Base-by-base conservation (phyloP, 192 early-diverging fungal genomes). In the Jimgerdemannia lactiflua region DNA sequence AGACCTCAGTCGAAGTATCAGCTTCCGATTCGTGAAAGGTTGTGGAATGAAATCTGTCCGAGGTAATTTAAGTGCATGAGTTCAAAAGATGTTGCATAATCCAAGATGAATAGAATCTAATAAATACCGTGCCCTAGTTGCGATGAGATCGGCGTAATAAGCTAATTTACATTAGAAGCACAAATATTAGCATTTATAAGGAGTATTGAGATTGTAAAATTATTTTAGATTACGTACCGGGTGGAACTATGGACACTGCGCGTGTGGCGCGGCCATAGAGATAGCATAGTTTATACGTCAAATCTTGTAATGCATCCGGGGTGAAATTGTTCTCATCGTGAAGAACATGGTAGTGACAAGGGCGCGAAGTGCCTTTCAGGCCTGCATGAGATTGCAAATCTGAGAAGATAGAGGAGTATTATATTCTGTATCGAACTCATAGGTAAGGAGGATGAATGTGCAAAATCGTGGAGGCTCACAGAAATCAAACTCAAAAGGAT, bases 311-410 rank as follows among this genome's bases (percentile, higher is more conserved):
- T 54, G 87, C 86, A 74, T 99, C 94, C 7, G 91, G 77, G 0
- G 86, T 86, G 67, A 96, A 96, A 6, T 86, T 82, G 79, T 94
- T 92, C 59, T 98, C 96, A 71, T 99, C 94, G 73, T 92, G 86
- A 63, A 99, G 79, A n/a, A 97, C 95, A 70, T 92, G 90, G 89
- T 99, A 99, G 77, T 94, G 94, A 1, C 92, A 94, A 1, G 96
- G 96, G 42, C 95, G 92, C 14, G 95, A 95, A 2, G 96, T 97
- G 41, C 97, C 96, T 79, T 96, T 94, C 39, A 97, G 87, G 64
- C 96, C 95, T 0, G 92, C 91, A 71, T 99, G 97, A 18, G 95
- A 93, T 74, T 93, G 94, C 39, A 99, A 83, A 71, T 93, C 83
- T 84, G 63, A 18, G 11, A 63, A 65, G 49, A 14, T 4, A 59